Evolutionary conservation across 331 rosid species (phyloP), one percentile per base, ranked within the genome.

Genomic region (Erythrophleum ivorense): DNA sequence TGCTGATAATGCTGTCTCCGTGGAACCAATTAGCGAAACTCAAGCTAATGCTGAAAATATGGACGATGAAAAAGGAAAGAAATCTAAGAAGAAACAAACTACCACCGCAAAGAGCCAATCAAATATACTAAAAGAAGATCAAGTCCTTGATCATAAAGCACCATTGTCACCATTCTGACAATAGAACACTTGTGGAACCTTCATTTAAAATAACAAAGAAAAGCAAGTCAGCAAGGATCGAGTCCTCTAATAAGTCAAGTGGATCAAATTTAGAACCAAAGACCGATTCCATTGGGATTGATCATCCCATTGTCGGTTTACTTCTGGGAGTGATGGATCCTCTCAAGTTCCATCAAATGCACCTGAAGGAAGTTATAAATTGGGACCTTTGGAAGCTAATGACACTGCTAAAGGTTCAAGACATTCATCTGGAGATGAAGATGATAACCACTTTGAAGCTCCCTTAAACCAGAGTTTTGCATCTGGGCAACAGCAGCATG

Each of bases 81-180:
- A 77, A 85, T 76, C 87, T 19, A 94, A 87, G 80, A 85, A 81
- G 87, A 90, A 87, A 71, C 83, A 66, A 71, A 71, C 54, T 62
- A 64, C 90, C 60, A 36, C 82, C 58, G 13, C 83, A 84, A 85
- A 79, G 77, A 78, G 81, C 67, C 40, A 63, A 34, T 59, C 85
- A 31, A 83, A 81, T 77, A 72, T 76, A 75, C 78, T 72, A 73
- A 58, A 84, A 77, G 81, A 90, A 77, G 90, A 50, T 76, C 80
- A 80, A 73, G 80, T 46, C 73, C 58, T 19, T 57, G 83, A 70
- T 78, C 53, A 65, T 64, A 58, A 80, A 73, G 81, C 68, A 74
- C 73, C 82, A 67, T 36, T 24, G 29, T 24, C 73, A 34, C 71
- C 29, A n/a, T 66, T 48, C 79, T 86, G 84, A 71, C 66, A 48